Evolutionary conservation across 139 green algal genomes (phyloP).

Genomic region (Picochlorum sp.): DNA sequence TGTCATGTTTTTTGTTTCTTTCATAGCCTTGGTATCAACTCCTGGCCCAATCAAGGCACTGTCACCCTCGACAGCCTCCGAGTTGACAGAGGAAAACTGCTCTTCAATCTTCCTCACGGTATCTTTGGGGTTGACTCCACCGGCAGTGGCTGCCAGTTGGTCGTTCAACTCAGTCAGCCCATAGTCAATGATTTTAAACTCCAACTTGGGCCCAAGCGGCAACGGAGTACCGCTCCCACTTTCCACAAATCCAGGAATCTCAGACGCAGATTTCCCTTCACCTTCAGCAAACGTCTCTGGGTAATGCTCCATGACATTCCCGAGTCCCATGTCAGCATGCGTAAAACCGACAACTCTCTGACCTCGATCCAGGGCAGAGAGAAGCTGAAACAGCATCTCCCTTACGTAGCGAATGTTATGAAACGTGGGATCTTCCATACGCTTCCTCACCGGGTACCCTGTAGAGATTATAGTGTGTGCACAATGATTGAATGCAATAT

Average conservation of each 20-base stretch:
- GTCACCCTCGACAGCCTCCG: neutral
- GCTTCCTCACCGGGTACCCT: conserved; percentile 6
- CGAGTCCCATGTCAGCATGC: conserved; percentile 27
- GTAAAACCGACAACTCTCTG: conserved; percentile 27
- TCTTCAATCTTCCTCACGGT: conserved; percentile 9
- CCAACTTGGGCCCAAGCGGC: conserved; percentile 12
- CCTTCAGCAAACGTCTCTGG: neutral
- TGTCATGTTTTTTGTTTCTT: neutral
- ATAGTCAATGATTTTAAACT: conserved; percentile 35
- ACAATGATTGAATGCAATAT: neutral
- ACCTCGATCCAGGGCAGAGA: conserved; percentile 16
- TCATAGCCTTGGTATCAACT: neutral
- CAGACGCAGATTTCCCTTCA: neutral
- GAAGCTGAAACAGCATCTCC: conserved; percentile 30
- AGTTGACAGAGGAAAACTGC: conserved; percentile 6
- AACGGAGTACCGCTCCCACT: conserved; percentile 5
- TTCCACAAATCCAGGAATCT: neutral
- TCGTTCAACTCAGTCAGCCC: conserved; percentile 11
- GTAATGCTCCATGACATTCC: conserved; percentile 33
- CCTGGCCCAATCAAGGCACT: neutral
- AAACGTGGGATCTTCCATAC: conserved; percentile 12
- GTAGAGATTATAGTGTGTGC: neutral
- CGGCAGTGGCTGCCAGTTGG: conserved; percentile 3
- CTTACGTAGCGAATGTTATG: conserved; percentile 29
- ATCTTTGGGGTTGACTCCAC: neutral